Base-by-base conservation (phyloP, 2,329 filamentous ascomycete species). In the Botryosphaeria dothidea region DNA sequence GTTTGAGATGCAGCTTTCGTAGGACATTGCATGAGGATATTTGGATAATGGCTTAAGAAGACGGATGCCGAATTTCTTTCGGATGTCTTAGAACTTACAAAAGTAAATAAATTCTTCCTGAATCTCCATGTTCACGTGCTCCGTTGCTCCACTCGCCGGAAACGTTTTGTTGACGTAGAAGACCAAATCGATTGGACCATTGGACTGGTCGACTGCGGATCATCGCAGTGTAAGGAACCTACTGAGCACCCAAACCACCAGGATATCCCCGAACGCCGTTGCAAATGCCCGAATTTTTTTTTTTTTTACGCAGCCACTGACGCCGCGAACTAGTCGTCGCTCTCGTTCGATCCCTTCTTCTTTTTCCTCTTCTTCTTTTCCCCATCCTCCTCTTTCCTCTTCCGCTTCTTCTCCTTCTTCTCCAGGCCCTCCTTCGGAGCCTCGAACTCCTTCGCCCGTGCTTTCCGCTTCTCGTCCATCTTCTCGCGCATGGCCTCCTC, bases 391-490 rank as follows among this genome's bases (percentile, higher is more conserved):
- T 79, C 74, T 65, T 71, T 77, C 70, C 81, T 78, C 71, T 82
- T 81, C 68, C 80, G 79, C 73, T 84, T 87, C 71, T 87, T 72
- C 54, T 79, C 75, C 71, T 78, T 77, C 69, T 79, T 78, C 60
- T 82, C 84, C 23, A 80, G 83, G 27, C 86, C 83, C 79, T 98
- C 95, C 73, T 92, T 88, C 4, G 95, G 95, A 7, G 94, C 90
- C 65, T 96, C 86, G 77, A 93, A 98, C 64, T 95, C 92, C 76
- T 90, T 88, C 77, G 92, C 90, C 66, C 93, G 85, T 81, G 95
- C 91, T 78, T 90, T 90, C 80, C 90, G 86, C 85, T 92, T 96
- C 78, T 96, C 92, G 69, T 90, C 90, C 84, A 93, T 94, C 83
- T 93, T 94, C 78, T 88, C 84, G 79, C 88, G 90, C 81, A 97